Evolutionary conservation across 257 asterid genomes (phyloP), one percentile per base, ranked within the genome.

Genomic region (Hygrophila difformis): DNA sequence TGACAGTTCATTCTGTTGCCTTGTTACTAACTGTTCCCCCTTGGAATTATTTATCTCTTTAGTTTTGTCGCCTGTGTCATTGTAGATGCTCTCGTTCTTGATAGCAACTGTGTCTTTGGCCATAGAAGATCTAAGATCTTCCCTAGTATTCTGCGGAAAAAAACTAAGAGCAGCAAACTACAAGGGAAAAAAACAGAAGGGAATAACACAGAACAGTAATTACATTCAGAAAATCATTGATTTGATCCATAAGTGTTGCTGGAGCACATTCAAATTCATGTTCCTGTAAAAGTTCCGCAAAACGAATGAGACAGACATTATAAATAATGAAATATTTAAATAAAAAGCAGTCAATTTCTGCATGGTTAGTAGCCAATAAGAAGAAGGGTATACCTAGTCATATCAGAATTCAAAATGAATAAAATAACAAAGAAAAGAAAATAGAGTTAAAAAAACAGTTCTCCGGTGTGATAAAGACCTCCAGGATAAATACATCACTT

Each of bases 101-200:
- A 88, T 67, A 49, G 72, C 60, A 64, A 79, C 74, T 44, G 94
- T 93, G 73, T 88, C 95, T 65, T 76, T 84, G 50, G 91, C 89
- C 95, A 88, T 84, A 49, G 95, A 79, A 61, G 75, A 66, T 62
- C 97, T 79, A 54, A 84, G 94, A 57, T 73, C 86, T 61, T 79
- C 94, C 63, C 97, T 69, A 23, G 94, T 44, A 49, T 75, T 82
- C 94, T 82, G 75, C 29, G 48, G 44, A 26, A 52, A 60, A 3
- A 34, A 16, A 47, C 48, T 24, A 31, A 67, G 55, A 76, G 74
- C 52, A 61, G 29, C 52, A 73, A 58, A 42, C 2, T 18, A 29
- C 21, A 39, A 8, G 20, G 42, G 44, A 54, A 38, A 45, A 45
- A 33, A n/a, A n/a, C n/a, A n/a, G n/a, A n/a, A n/a, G n/a, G n/a